Evolutionary conservation across 1,139 yeast species (phyloP).

Genomic region (Kluyveromyces sp.): DNA sequence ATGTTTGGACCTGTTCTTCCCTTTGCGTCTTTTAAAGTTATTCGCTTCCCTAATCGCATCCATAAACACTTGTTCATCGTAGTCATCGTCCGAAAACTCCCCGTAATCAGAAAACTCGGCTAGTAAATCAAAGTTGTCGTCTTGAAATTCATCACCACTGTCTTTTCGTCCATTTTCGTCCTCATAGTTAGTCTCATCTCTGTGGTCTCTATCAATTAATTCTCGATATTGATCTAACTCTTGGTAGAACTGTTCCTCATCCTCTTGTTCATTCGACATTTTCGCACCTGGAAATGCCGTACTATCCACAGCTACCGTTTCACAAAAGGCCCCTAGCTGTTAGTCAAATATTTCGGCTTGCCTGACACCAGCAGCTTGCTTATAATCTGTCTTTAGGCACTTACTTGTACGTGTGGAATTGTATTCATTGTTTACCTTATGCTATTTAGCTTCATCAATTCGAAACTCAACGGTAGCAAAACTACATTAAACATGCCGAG

Average conservation of each 20-base stretch:
- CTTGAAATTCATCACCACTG: slow-evolving; percentile 20
- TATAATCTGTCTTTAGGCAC: no score
- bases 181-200: slow-evolving; percentile 7
- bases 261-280: slow-evolving; percentile 13
- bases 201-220: slow-evolving; percentile 19
- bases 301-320: background rate
- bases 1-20: slow-evolving; percentile 35
- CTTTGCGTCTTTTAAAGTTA: slow-evolving; percentile 47
- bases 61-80: slow-evolving; percentile 41
- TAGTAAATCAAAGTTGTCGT: slow-evolving; percentile 21
- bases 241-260: slow-evolving; percentile 27
- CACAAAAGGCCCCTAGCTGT: no score
- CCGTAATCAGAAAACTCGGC: slow-evolving; percentile 35
- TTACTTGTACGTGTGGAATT: background rate
- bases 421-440: background rate
- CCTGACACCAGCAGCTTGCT: no score
- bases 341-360: background rate
- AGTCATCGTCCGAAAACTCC: slow-evolving; percentile 32
- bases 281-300: background rate
- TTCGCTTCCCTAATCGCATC: slow-evolving; percentile 60
- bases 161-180: slow-evolving; percentile 22
- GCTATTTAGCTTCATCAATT: background rate
- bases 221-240: slow-evolving; percentile 24
- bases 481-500: background rate
- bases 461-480: background rate